Base-by-base conservation (phyloP, 2,329 filamentous ascomycete genomes). In the Aureobasidium sp. region DNA sequence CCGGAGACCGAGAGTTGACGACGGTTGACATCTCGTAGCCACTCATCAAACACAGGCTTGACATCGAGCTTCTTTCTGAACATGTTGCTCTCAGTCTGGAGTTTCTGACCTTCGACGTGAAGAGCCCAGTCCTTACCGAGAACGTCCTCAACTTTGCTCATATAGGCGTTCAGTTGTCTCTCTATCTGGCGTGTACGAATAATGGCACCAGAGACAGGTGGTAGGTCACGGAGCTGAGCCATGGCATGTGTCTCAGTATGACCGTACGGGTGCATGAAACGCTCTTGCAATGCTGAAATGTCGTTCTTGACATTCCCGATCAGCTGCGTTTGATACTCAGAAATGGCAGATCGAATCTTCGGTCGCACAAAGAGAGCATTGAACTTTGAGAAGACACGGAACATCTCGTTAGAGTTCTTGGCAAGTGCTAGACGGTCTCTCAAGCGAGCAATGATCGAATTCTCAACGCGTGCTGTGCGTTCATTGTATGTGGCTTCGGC, bases 381-480 rank as follows among this genome's bases (percentile, higher is more conserved):
- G 83, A 99, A 99, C 73, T 97, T 97, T 59, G 94, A 97, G 74
- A 99, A 99, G 64, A 99, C 94, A 60, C 95, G 89, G 75, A 99
- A 99, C 94, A 99, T 99, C 76, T 99, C 95, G 72, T 96, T 97
- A 42, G 94, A 94, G 64, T 91, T 96, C 80, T 96, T 97, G 13
- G 94, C 93, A 7, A 91, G 96, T 14, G 92, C 94, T 61, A 99
- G 82, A 62, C 94, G 89, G 75, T 99, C 94, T 69, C 94, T 85
- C 36, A 99, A 81, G 59, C 91, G 85, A 37, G 94, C 91, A 73
- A 99, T 99, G 74, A 99, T 99, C 3, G 94, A 97, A 76, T 99
- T 99, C 74, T 99, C 94, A 5, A 99, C 94, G 63, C 94, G 86
- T 21, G 94, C 93, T 10, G 95, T 99, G 42, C 95, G 88, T 74